These are phyloP conservation scores for Amoebophrya sp. DNA, from an alignment of 169 alveolate genomes.

Conservation along the genomic window DNA sequence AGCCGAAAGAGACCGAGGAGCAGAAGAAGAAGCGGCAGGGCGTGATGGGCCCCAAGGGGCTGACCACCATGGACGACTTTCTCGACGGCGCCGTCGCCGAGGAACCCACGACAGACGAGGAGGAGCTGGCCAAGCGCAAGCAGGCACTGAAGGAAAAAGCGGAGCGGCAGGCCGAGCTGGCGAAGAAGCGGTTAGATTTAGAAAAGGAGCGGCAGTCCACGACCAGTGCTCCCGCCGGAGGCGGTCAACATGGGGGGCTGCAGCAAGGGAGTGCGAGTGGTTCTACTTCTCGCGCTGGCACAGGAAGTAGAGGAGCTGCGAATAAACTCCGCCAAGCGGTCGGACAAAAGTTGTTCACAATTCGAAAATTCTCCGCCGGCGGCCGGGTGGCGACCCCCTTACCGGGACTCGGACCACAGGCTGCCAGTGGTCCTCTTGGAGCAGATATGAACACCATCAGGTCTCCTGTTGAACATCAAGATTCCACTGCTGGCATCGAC, in stretches of 20 bases:
- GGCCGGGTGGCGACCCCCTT: neutral
- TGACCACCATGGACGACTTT: neutral
- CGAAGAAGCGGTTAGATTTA: neutral
- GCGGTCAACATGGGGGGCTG: neutral
- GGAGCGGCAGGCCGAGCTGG: neutral
- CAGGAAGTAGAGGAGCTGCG: no score
- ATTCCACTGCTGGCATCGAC: neutral
- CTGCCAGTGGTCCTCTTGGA: no score
- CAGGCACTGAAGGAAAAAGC: neutral
- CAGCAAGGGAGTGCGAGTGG: no score
- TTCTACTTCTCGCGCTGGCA: no score
- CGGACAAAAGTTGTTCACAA: no score
- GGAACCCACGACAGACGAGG: neutral
- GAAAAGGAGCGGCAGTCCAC: neutral
- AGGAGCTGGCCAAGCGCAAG: neutral
- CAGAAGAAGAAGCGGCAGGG: neutral
- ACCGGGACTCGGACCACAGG: neutral
- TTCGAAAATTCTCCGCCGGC: neutral
- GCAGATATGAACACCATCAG: neutral
- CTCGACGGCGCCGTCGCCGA: neutral
- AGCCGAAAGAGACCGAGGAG: neutral
- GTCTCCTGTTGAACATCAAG: neutral
- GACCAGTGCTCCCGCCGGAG: neutral
- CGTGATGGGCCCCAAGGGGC: neutral
- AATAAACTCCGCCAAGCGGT: neutral